These are phyloP conservation scores for Hygrocybe coccinea DNA, from an alignment of 768 basidiomycete species.

Conservation along the genomic window DNA sequence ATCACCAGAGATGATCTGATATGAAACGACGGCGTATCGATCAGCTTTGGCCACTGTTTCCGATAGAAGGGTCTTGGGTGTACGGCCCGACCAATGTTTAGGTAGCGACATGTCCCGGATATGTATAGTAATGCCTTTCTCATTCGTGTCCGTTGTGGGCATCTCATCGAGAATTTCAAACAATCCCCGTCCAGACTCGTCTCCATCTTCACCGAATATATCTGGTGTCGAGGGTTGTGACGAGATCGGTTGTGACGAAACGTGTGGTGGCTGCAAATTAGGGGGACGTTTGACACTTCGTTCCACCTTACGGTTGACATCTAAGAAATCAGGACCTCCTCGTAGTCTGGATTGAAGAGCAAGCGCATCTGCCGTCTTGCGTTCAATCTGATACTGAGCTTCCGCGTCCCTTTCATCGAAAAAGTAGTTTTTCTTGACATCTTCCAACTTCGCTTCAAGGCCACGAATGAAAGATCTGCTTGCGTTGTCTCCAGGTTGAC, in stretches of 20 bases:
- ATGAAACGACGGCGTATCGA: conserved; percentile 70
- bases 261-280: conserved; percentile 14
- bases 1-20: conserved; percentile 56
- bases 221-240: conserved; percentile 25
- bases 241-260: conserved; percentile 11
- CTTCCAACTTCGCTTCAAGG: conserved; percentile 44
- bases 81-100: conserved; percentile 77
- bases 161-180: conserved; percentile 69
- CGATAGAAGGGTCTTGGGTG: conserved; percentile 68
- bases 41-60: conserved; percentile 67
- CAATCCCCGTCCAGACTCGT: conserved; percentile 54
- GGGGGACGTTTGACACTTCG: conserved; percentile 14
- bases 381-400: conserved; percentile 48
- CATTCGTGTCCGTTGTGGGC: conserved; percentile 52
- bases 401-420: conserved; percentile 69
- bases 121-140: conserved; percentile 47
- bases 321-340: conserved; percentile 11
- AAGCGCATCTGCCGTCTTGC: conserved; percentile 42
- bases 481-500: conserved; percentile 23
- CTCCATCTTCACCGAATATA: conserved; percentile 50
- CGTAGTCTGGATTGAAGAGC: conserved; percentile 42
- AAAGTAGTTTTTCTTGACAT: conserved; percentile 55
- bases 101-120: conserved; percentile 74
- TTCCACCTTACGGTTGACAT: not conserved
- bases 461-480: conserved; percentile 29